Conservation (phyloP, 179 eudicot genomes). For the Spinacia oleracea region DNA sequence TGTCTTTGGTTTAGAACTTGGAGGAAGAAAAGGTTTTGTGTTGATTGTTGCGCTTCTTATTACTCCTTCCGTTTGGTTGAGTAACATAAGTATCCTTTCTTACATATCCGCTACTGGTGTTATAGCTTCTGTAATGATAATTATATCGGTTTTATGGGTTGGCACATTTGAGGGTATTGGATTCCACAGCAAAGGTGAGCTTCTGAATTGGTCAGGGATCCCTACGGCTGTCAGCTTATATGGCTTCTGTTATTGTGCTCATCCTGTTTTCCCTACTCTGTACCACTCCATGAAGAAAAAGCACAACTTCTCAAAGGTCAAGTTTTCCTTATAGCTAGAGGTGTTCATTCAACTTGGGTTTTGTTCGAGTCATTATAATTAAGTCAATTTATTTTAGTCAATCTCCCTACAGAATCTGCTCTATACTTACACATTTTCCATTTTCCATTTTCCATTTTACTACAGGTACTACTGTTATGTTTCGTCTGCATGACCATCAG, state of each 20-base stretch:
- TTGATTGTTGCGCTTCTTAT: conserved; percentile 49
- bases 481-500: conserved; percentile 56
- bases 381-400: no score
- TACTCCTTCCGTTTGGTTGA: conserved; percentile 65
- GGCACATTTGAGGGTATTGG: conserved; percentile 60
- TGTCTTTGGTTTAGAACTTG: conserved; percentile 37
- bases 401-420: background rate
- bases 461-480: conserved; percentile 65
- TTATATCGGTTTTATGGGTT: conserved; percentile 58
- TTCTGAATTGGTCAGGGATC: conserved; percentile 53
- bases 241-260: conserved; percentile 75
- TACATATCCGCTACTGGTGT: conserved; percentile 74
- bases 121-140: conserved; percentile 55
- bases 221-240: conserved; percentile 63
- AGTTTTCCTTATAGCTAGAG: background rate
- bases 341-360: background rate
- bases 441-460: no score
- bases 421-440: background rate
- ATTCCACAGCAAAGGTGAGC: conserved; percentile 53
- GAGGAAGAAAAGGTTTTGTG: conserved; percentile 52
- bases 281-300: conserved; percentile 70
- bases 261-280: conserved; percentile 72
- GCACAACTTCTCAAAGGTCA: conserved; percentile 63
- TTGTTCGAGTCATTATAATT: background rate
- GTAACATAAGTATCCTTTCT: conserved; percentile 56